Percentiles rank a stretch among this genome's conserved stretches.
Conservation (phyloP, 768 basidiomycete species). For the Termitomyces sp. region DNA sequence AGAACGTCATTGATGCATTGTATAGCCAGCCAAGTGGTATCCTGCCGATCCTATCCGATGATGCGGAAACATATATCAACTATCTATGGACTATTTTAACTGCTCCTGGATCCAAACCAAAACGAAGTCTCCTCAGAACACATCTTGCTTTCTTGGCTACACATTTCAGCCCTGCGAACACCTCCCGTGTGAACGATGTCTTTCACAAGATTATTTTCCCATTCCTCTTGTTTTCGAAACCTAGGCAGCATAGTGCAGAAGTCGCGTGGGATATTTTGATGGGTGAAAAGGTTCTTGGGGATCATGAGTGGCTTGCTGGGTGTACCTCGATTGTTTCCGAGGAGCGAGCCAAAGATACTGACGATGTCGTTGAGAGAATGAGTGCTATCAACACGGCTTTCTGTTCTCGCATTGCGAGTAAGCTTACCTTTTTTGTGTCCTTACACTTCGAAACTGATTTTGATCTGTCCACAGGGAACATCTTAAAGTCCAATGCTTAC, state of each 20-base stretch:
- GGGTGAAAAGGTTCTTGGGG: conserved; percentile 12
- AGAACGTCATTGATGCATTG: conserved; percentile 60
- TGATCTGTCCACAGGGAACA: conserved; percentile 47
- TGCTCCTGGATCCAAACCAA: conserved; percentile 37
- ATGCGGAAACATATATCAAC: conserved; percentile 42
- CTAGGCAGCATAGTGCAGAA: conserved; percentile 60
- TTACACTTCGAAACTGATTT: not conserved
- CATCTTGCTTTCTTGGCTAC: conserved; percentile 57
- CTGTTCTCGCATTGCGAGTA: conserved; percentile 66
- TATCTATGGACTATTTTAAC: conserved; percentile 36
- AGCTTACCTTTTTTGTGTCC: conserved; percentile 15
- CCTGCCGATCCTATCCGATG: conserved; percentile 39
- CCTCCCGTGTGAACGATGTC: conserved; percentile 25
- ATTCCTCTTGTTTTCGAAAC: conserved; percentile 69
- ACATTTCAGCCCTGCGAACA: conserved; percentile 36
- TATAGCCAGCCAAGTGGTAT: conserved; percentile 52
- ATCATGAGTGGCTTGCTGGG: conserved; percentile 50
- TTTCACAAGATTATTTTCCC: conserved; percentile 66
- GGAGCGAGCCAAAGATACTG: conserved; percentile 28
- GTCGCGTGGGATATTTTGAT: conserved; percentile 69
- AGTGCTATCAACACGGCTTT: conserved; percentile 50
- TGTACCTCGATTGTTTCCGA: conserved; percentile 43
- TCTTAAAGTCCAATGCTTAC: conserved; percentile 48
- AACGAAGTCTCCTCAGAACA: conserved; percentile 47
- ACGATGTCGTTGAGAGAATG: conserved; percentile 40